phyloP scores from a whole-genome alignment of 805 yeast genomes.

The Clavispora santaluciae region DNA sequence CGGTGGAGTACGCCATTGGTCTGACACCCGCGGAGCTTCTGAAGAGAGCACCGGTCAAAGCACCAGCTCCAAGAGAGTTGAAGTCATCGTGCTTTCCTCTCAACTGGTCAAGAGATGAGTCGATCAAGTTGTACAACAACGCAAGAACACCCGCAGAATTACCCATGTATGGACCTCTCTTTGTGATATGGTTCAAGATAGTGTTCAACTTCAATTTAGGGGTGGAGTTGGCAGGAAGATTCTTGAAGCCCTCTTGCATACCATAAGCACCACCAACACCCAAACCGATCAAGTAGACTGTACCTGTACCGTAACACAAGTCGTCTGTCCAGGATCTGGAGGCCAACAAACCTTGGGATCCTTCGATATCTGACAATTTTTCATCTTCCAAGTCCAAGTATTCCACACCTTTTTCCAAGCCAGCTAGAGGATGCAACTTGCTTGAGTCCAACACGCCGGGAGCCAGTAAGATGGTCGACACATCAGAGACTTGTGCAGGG shows the following conservation, averaged over 20 bases:
- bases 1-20: slow-evolving; percentile 86
- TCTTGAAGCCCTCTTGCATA: slow-evolving; percentile 75
- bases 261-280: slow-evolving; percentile 91
- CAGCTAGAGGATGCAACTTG: slow-evolving; percentile 86
- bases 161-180: slow-evolving; percentile 94
- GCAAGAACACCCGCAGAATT: slow-evolving; percentile 95
- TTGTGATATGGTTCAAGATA: slow-evolving; percentile 83
- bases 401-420: slow-evolving; percentile 84
- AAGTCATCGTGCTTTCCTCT: slow-evolving; percentile 87
- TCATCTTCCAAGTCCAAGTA: slow-evolving; percentile 85
- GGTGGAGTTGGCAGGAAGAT: slow-evolving; percentile 71
- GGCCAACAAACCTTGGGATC: slow-evolving; percentile 86
- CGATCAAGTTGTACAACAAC: slow-evolving; percentile 77
- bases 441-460: slow-evolving; percentile 65
- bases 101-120: slow-evolving; percentile 68
- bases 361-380: slow-evolving; percentile 68
- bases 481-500: slow-evolving; percentile 58
- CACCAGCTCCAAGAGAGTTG: slow-evolving; percentile 87
- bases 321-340: slow-evolving; percentile 98
- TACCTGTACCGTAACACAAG: slow-evolving; percentile 95
- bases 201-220: slow-evolving; percentile 84
- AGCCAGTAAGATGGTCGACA: slow-evolving; percentile 54
- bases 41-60: slow-evolving; percentile 86
- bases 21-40: slow-evolving; percentile 78
- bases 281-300: slow-evolving; percentile 80